These are phyloP conservation scores for Suhomyces bolitotheri DNA, from an alignment of 1,139 yeast genomes.

Conservation along the genomic window DNA sequence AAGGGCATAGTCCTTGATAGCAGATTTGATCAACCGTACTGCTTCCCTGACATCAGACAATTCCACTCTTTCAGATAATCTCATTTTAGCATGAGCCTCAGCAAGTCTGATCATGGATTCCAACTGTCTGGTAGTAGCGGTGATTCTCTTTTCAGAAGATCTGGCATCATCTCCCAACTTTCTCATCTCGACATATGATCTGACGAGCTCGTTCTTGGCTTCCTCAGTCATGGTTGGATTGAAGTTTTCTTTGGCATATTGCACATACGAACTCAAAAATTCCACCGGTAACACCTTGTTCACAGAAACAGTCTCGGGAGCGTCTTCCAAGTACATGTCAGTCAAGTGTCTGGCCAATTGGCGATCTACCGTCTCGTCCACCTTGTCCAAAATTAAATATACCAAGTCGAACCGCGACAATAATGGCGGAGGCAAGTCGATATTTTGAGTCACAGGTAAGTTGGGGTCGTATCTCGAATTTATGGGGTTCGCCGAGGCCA, in stretches of 20 bases:
- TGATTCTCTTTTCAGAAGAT: constrained; percentile 83
- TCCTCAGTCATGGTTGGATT: constrained; percentile 76
- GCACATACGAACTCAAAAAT: constrained; percentile 81
- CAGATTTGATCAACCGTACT: constrained; percentile 85
- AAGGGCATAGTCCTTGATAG: constrained; percentile 96
- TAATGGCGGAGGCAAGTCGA: constrained; percentile 94
- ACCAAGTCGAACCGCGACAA: constrained; percentile 93
- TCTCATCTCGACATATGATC: constrained; percentile 90
- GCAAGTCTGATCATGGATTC: constrained; percentile 87
- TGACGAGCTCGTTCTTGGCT: constrained; percentile 86
- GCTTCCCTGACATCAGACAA: constrained; percentile 90
- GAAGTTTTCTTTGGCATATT: constrained; percentile 82
- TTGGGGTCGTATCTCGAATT: constrained; percentile 93
- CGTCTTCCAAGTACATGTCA: constrained; percentile 86
- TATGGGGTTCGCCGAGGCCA: constrained; percentile 98
- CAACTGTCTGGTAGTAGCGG: constrained; percentile 96
- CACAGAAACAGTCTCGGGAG: constrained; percentile 68
- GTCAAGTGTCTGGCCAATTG: constrained; percentile 89
- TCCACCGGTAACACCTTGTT: constrained; percentile 80
- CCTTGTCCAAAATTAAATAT: constrained; percentile 86
- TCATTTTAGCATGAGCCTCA: constrained; percentile 98
- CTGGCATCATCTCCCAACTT: constrained; percentile 90
- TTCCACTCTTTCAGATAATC: constrained; percentile 69
- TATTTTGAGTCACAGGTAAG: constrained; percentile 89
- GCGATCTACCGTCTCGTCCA: constrained; percentile 82